Evolutionary conservation across 2,329 filamentous ascomycete species (phyloP), one percentile per base, ranked within the genome.

Genomic region (Aureobasidium subglaciale): DNA sequence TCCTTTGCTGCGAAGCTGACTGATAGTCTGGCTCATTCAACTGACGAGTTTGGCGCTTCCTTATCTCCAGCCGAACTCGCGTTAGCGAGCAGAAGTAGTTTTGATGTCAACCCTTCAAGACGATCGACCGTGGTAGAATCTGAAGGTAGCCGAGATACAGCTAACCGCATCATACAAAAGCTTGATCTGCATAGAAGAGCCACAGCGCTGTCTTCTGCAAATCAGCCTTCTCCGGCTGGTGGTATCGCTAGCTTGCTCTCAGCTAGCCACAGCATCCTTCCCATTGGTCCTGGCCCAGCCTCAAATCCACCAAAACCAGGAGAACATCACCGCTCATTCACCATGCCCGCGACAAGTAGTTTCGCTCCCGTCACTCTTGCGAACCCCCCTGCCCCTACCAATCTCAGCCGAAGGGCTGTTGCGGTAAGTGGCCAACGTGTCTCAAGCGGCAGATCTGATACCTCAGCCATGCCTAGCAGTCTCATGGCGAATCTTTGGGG

Each of bases 401-500:
- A 85, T 60, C 79, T 96, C 64, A 96, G 91, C 72, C 90, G 88
- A 65, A 84, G 84, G 20, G 92, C 91, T 20, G 87, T 96, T 22
- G 78, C 89, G 24, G 82, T 92, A 15, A 89, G 86, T 63, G 86
- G 85, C 50, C 90, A 96, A 65, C 81, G 86, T 58, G 83, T 83
- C 2, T 80, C 79, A 3, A 61, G 62, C 24, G 83, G 84, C n/a
- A 72, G 74, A 46, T 75, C 75, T 58, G 80, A 84, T 63, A 81
- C 77, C 43, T 79, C 79, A n/a, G 82, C 86, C 38, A 83, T 96
- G 71, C 89, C 91, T 1, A 88, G 87, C 48, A 90, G 89, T 13
- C 84, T 96, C 59, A 82, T 96, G 75, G 91, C 91, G 29, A 97
- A 97, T 67, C 81, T 95, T 56, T 97, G 92, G 92, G 92, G 92